Evolutionary conservation across 148 eudicot genomes (phyloP).

Genomic region (Vaccinium myrtillus): DNA sequence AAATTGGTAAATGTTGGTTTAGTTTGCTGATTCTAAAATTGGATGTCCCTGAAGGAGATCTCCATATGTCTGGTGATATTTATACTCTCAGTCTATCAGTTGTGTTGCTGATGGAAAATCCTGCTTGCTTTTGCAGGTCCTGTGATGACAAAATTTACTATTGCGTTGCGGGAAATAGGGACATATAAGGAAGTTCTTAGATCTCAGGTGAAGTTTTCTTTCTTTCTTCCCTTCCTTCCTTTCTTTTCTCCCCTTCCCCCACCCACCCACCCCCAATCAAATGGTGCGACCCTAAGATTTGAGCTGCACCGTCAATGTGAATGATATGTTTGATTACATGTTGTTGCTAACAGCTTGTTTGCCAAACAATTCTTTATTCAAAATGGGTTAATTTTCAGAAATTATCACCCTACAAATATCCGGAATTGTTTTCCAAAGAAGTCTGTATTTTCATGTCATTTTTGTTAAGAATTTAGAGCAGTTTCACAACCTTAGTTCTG

Average conservation of each 20-base stretch:
- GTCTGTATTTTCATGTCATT: not conserved
- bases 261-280: not conserved
- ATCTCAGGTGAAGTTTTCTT: conserved; percentile 61
- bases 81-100: not conserved
- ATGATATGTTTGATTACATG: not conserved
- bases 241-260: not conserved
- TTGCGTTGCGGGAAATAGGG: conserved; percentile 97
- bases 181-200: conserved; percentile 98
- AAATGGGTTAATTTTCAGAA: not conserved
- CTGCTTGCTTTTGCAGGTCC: conserved; percentile 58
- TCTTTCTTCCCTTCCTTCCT: not conserved
- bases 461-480: not conserved
- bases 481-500: not conserved
- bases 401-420: not conserved
- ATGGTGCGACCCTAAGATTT: not conserved
- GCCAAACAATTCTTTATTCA: not conserved
- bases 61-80: not conserved
- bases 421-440: not conserved
- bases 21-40: not conserved
- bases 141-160: conserved; percentile 97
- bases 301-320: not conserved
- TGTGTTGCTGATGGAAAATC: conserved; percentile 14
- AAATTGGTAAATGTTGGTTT: not conserved
- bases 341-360: not conserved
- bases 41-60: conserved; percentile 1